Conservation (phyloP, 306 rosid genomes). For the Trifolium fragiferum region DNA sequence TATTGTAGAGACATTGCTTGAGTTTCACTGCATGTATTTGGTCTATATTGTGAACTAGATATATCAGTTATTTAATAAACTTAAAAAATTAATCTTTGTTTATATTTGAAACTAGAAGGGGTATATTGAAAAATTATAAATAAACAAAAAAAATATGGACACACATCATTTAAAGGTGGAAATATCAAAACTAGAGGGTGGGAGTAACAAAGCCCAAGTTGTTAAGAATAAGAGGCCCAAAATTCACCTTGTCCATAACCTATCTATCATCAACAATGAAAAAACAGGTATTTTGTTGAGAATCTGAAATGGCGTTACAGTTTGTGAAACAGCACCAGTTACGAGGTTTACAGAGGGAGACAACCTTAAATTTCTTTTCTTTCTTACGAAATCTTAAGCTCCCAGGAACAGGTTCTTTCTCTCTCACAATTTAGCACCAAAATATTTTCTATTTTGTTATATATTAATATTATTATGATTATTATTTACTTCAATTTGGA, state of each 20-base stretch:
- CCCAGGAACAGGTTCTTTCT: conserved; percentile 19
- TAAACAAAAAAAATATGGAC: too few relatives aligned
- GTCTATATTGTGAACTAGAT: too few relatives aligned
- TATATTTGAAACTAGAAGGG: too few relatives aligned
- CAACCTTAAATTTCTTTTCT: conserved; percentile 44
- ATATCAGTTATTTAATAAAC: too few relatives aligned
- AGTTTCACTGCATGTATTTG: too few relatives aligned
- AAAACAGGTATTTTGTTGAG: neutral
- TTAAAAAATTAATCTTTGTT: too few relatives aligned
- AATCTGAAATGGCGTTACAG: conserved; percentile 52
- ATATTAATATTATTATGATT: neutral
- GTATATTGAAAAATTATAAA: too few relatives aligned
- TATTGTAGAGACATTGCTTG: too few relatives aligned
- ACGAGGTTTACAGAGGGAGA: conserved; percentile 39
- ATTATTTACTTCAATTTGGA: too few relatives aligned
- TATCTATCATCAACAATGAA: neutral
- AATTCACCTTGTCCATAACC: neutral
- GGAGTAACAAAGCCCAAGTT: neutral
- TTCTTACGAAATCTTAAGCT: conserved; percentile 36
- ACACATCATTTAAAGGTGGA: neutral
- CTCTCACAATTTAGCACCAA: neutral
- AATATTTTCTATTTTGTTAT: neutral
- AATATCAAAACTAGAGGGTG: neutral
- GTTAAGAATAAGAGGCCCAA: neutral
- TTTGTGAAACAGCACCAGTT: conserved; percentile 56